Evolutionary conservation across 2,329 filamentous ascomycete species (phyloP).

Genomic region (Xylaria digitata): DNA sequence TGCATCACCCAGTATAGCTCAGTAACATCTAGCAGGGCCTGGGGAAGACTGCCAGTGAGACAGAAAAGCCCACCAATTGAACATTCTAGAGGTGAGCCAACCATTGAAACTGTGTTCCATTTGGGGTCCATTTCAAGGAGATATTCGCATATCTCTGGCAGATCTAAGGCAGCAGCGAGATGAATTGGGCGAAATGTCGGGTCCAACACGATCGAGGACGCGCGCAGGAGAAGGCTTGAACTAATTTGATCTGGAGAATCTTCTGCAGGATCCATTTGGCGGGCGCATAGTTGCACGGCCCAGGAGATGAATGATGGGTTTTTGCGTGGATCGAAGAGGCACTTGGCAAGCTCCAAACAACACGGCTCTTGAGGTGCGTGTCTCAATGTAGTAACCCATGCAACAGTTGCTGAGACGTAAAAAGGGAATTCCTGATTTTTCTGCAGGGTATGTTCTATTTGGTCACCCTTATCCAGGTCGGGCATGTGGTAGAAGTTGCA

Average conservation of each 20-base stretch:
- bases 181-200: slow-evolving; percentile 22
- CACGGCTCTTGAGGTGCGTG: not conserved
- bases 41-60: not conserved
- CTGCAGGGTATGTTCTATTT: not conserved
- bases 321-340: slow-evolving; percentile 30
- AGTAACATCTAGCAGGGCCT: not conserved
- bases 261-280: no score
- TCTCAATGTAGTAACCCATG: not conserved
- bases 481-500: slow-evolving; percentile 27
- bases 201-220: not conserved
- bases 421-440: not conserved
- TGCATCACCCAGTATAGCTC: not conserved
- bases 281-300: not conserved
- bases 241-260: no score
- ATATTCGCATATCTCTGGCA: slow-evolving; percentile 25
- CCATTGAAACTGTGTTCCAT: slow-evolving; percentile 9
- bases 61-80: slow-evolving; percentile 9
- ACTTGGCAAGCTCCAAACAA: slow-evolving; percentile 22
- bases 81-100: slow-evolving; percentile 24
- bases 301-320: slow-evolving; percentile 29
- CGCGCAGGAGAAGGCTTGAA: no score
- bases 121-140: slow-evolving; percentile 5
- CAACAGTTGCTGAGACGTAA: not conserved
- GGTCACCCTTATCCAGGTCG: not conserved
- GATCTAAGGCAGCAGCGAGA: slow-evolving; percentile 22